Evolutionary conservation across 1,284 basidiomycete species (phyloP).

Genomic region (Marasmius oreades): DNA sequence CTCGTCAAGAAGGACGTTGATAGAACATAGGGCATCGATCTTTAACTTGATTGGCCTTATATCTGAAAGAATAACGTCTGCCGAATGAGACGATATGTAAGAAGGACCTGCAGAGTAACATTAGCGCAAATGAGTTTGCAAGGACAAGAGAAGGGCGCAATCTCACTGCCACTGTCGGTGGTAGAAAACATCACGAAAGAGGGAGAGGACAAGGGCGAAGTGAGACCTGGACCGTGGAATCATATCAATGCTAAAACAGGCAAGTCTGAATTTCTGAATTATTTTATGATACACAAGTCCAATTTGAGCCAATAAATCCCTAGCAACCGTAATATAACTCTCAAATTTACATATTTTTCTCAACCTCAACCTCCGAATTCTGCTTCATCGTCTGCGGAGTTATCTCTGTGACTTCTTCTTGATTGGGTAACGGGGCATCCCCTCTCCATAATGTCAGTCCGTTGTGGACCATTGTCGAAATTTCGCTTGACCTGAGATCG

Average conservation of each 20-base stretch:
- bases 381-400: slow-evolving; percentile 18
- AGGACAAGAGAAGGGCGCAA: not conserved
- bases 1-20: slow-evolving; percentile 89
- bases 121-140: not conserved
- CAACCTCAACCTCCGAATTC: not conserved
- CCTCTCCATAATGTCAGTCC: slow-evolving; percentile 41
- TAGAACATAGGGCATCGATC: slow-evolving; percentile 64
- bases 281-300: no score
- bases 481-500: slow-evolving; percentile 36
- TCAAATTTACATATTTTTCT: no score
- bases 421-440: not conserved
- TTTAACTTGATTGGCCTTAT: slow-evolving; percentile 85
- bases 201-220: not conserved
- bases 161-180: slow-evolving; percentile 33
- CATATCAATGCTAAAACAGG: no score
- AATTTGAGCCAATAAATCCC: no score
- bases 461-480: slow-evolving; percentile 37
- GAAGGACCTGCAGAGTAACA: slow-evolving; percentile 42
- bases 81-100: slow-evolving; percentile 78
- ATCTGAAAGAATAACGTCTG: slow-evolving; percentile 87
- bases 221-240: not conserved
- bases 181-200: slow-evolving; percentile 31
- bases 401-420: slow-evolving; percentile 25
- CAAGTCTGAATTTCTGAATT: no score
- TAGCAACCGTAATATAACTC: no score